These are phyloP conservation scores for Saraca asoca DNA, from an alignment of 331 rosid genomes.

Conservation along the genomic window DNA sequence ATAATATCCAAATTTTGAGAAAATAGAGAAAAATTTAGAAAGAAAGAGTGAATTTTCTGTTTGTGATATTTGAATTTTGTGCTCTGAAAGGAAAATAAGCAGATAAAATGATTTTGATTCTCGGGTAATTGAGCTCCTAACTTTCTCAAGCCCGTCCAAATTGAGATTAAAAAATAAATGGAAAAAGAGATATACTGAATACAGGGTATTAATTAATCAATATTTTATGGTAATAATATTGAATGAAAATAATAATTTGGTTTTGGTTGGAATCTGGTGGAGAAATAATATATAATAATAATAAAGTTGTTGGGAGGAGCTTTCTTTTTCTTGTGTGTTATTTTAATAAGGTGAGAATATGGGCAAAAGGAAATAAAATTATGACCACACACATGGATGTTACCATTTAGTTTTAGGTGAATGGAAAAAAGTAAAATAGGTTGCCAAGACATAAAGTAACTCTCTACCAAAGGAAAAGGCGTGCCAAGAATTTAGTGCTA, in stretches of 20 bases:
- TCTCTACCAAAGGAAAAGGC: conserved; percentile 48
- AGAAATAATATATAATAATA: conserved; percentile 48
- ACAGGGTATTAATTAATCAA: conserved; percentile 36
- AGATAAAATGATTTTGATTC: conserved; percentile 71
- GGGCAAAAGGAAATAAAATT: conserved; percentile 47
- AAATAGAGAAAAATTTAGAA: conserved; percentile 9
- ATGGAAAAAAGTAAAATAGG: conserved; percentile 70
- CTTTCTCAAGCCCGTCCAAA: conserved; percentile 54
- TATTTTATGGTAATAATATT: conserved; percentile 45
- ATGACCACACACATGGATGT: conserved; percentile 44
- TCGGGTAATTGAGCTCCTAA: conserved; percentile 65
- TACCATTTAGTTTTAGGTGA: conserved; percentile 64
- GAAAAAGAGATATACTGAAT: conserved; percentile 50
- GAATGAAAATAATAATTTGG: conserved; percentile 48
- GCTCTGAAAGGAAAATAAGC: conserved; percentile 57
- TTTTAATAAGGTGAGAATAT: conserved; percentile 44
- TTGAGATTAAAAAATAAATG: conserved; percentile 63
- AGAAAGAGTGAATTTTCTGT: conserved; percentile 27
- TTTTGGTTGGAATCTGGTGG: conserved; percentile 78
- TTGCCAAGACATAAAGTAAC: conserved; percentile 81
- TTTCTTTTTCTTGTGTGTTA: conserved; percentile 48
- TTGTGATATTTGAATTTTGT: conserved; percentile 38
- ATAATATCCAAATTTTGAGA: conserved; percentile 34
- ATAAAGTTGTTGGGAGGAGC: conserved; percentile 74
- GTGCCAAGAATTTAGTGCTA: conserved; percentile 34